These are phyloP conservation scores for Pseudevernia furfuracea DNA, from an alignment of 495 filamentous ascomycete species.

Conservation along the genomic window DNA sequence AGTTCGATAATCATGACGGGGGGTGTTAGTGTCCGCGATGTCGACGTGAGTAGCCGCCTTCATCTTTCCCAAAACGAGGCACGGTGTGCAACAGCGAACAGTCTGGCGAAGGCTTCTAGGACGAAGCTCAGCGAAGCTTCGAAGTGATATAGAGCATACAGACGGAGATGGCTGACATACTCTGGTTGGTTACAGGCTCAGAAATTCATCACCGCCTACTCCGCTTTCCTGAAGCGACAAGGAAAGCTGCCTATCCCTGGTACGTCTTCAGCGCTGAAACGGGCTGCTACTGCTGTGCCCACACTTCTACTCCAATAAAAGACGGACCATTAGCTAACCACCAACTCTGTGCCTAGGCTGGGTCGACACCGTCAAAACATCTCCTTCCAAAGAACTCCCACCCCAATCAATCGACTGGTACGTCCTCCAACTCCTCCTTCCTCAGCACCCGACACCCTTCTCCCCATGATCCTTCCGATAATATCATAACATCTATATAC, in stretches of 20 bases:
- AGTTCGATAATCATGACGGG: conserved; percentile 61
- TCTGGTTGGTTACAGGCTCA: conserved; percentile 53
- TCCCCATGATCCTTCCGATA: background rate
- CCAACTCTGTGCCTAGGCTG: conserved; percentile 54
- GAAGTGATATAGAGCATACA: conserved; percentile 26
- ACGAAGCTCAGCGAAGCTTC: background rate
- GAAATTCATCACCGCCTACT: conserved; percentile 92
- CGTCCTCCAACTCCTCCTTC: conserved; percentile 24
- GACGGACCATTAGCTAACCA: background rate
- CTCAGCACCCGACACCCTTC: conserved; percentile 12
- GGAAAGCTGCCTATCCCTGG: conserved; percentile 96
- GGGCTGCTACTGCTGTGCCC: background rate
- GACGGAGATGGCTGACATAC: background rate
- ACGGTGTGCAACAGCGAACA: background rate
- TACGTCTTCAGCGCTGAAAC: conserved; percentile 30
- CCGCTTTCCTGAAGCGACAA: conserved; percentile 96
- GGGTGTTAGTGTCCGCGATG: conserved; percentile 80
- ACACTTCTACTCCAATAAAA: background rate
- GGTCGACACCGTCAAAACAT: conserved; percentile 99
- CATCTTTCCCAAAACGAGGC: conserved; percentile 25
- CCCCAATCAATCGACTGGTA: conserved; percentile 94
- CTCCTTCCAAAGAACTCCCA: conserved; percentile 88
- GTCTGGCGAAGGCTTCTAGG: background rate
- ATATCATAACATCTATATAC: conserved; percentile 5
- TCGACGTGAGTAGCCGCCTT: conserved; percentile 62